phyloP scores from a whole-genome alignment of 2,329 filamentous ascomycete genomes.

The Thelonectria rubi region DNA sequence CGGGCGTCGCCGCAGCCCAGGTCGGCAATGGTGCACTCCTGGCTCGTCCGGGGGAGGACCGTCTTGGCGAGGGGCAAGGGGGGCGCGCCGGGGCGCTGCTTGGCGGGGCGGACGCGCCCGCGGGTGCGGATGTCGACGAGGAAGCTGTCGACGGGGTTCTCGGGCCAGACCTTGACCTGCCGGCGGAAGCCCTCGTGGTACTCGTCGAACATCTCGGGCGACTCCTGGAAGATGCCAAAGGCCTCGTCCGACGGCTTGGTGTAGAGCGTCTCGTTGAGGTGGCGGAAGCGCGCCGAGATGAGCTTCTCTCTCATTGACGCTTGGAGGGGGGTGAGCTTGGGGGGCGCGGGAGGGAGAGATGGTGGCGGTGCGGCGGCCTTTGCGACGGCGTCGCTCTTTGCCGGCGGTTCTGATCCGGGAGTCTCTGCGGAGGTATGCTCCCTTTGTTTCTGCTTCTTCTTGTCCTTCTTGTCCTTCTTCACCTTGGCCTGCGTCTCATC shows the following conservation, averaged over 20 bases:
- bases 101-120: constrained; percentile 60
- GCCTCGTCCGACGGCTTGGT: constrained; percentile 87
- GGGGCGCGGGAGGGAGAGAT: constrained; percentile 53
- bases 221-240: constrained; percentile 81
- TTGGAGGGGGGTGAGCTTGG: constrained; percentile 89
- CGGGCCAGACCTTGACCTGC: constrained; percentile 95
- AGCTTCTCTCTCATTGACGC: constrained; percentile 95
- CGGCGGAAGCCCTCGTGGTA: constrained; percentile 97
- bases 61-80: constrained; percentile 43
- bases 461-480: constrained; percentile 52
- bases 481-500: constrained; percentile 41
- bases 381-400: constrained; percentile 34
- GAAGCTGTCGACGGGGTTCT: constrained; percentile 93
- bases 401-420: background rate
- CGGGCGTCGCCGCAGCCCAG: constrained; percentile 93
- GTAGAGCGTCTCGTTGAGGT: constrained; percentile 96
- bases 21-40: constrained; percentile 83
- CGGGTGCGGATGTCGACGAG: constrained; percentile 75
- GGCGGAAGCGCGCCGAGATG: constrained; percentile 92
- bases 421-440: constrained; percentile 11
- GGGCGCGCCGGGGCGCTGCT: constrained; percentile 43
- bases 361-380: constrained; percentile 40
- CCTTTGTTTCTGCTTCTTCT: constrained; percentile 40
- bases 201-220: constrained; percentile 93
- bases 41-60: constrained; percentile 76